Evolutionary conservation across 1,284 basidiomycete genomes (phyloP), one percentile per base, ranked within the genome.

Genomic region (Trichosporon ovoides): DNA sequence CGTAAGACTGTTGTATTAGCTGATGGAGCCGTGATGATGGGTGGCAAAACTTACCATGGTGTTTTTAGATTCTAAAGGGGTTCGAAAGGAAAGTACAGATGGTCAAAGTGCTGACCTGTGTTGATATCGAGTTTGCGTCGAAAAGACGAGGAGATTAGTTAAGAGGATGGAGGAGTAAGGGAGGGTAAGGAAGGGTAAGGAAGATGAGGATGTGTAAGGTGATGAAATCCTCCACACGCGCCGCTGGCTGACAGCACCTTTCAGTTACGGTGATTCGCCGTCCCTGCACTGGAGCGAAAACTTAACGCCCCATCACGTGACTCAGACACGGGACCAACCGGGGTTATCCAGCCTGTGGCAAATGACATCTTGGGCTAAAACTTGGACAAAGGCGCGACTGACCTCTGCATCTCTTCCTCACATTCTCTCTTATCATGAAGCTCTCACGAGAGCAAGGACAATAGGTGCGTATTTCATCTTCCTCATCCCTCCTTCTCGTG

Each of bases 1-100:
- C 71, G 69, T 73, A 70, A 62, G 69, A 70, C 68, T 69, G 62
- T 7, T 34, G 28, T 33, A 54, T 55, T 20, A 59, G 57, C 38
- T 12, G 20, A n/a, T 37, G 36, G 24, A 28, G 13, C 19, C 34
- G 13, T 54, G 14, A n/a, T 18, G 9, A 16, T 35, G 16, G 31
- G 53, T 31, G 14, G 53, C 43, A 16, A 36, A 20, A 53, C 43
- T 38, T 13, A 56, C 46, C 46, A 50, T 56, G 19, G 46, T 55
- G 31, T 40, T 48, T 48, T 54, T 31, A 38, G 20, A 20, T 35
- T 22, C 22, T 48, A 48, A 28, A 14, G 40, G 40, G 28, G 40
- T 36, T 35, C 46, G 20, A 31, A 54, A 54, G 11, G 28, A 46
- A 54, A 36, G 53, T 48, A 49, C 24, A 43, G n/a, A 38, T 31